phyloP scores from a whole-genome alignment of 2,329 filamentous ascomycete genomes.

The Fusarium brachygibbosum region DNA sequence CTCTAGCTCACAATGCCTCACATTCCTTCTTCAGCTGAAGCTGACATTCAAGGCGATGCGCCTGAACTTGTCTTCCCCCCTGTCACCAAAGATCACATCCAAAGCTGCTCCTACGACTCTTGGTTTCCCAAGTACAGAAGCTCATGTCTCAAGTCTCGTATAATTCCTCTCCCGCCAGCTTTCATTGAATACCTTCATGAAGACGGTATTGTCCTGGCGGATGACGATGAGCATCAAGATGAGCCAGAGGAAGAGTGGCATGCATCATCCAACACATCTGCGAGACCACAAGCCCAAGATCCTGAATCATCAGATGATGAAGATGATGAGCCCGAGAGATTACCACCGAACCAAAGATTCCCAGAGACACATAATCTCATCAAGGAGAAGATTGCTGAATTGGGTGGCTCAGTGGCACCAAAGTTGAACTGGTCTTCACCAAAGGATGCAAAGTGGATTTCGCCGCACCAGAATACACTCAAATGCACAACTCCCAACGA shows the following conservation, averaged over 20 bases:
- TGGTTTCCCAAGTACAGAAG: conserved; percentile 91
- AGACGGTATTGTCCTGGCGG: conserved; percentile 90
- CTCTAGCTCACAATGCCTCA: conserved; percentile 52
- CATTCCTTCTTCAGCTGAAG: conserved; percentile 42
- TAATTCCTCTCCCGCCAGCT: conserved; percentile 79
- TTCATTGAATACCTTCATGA: conserved; percentile 91
- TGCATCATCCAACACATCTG: conserved; percentile 50
- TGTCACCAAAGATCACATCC: conserved; percentile 85
- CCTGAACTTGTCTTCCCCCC: conserved; percentile 78
- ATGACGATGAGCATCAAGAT: conserved; percentile 68
- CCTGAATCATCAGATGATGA: conserved; percentile 62
- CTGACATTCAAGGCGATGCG: conserved; percentile 29
- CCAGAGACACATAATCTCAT: conserved; percentile 82
- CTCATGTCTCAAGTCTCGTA: conserved; percentile 85
- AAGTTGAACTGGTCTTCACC: conserved; percentile 98
- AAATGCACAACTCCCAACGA: conserved; percentile 91
- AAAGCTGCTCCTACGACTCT: conserved; percentile 92
- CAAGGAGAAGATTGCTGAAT: conserved; percentile 79
- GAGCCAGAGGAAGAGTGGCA: conserved; percentile 69
- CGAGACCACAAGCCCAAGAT: conserved; percentile 56
- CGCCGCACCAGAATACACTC: conserved; percentile 85
- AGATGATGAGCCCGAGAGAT: conserved; percentile 58
- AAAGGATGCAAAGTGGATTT: conserved; percentile 96
- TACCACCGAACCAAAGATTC: conserved; percentile 70
- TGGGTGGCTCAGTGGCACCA: conserved; percentile 88